These are phyloP conservation scores for Globisporangium splendens DNA, from an alignment of 352 stramenopile species.

Conservation along the genomic window DNA sequence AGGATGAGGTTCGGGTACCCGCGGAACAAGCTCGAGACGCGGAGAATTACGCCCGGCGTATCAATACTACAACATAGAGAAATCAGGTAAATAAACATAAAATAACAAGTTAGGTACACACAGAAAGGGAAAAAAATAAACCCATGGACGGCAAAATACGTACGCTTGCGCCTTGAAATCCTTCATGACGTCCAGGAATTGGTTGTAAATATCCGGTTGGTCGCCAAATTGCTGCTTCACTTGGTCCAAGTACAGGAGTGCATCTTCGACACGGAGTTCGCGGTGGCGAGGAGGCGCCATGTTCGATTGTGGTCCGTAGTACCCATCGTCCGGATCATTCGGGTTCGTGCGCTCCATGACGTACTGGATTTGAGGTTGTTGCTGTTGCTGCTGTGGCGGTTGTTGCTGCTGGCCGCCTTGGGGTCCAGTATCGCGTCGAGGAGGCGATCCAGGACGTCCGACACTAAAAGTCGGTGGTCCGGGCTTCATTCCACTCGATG, in stretches of 20 bases:
- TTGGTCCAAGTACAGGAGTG: slow-evolving; percentile 99
- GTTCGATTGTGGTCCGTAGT: slow-evolving; percentile 22
- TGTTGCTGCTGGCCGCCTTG: slow-evolving; percentile 25
- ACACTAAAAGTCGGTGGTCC: slow-evolving; percentile 20
- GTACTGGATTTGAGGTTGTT: slow-evolving; percentile 35
- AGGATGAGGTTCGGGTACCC: slow-evolving; percentile 98
- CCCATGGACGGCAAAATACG: slow-evolving; percentile 7
- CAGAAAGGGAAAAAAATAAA: not conserved
- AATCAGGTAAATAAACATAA: not conserved
- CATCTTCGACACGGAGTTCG: slow-evolving; percentile 95
- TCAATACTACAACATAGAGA: slow-evolving; percentile 82
- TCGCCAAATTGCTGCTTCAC: slow-evolving; percentile 99
- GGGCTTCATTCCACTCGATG: slow-evolving; percentile 27
- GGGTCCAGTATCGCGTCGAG: slow-evolving; percentile 24
- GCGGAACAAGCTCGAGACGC: slow-evolving; percentile 98
- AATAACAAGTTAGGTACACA: not conserved
- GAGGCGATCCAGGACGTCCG: slow-evolving; percentile 32
- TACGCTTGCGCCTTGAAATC: slow-evolving; percentile 97
- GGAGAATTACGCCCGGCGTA: slow-evolving; percentile 97
- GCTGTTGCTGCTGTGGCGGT: slow-evolving; percentile 30
- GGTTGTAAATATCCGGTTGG: slow-evolving; percentile 99
- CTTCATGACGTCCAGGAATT: slow-evolving; percentile 99
- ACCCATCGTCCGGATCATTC: slow-evolving; percentile 26
- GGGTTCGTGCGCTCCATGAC: slow-evolving; percentile 49
- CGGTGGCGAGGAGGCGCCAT: slow-evolving; percentile 53